phyloP scores from a whole-genome alignment of 1,284 basidiomycete genomes.

The Hortiboletus rubellus region DNA sequence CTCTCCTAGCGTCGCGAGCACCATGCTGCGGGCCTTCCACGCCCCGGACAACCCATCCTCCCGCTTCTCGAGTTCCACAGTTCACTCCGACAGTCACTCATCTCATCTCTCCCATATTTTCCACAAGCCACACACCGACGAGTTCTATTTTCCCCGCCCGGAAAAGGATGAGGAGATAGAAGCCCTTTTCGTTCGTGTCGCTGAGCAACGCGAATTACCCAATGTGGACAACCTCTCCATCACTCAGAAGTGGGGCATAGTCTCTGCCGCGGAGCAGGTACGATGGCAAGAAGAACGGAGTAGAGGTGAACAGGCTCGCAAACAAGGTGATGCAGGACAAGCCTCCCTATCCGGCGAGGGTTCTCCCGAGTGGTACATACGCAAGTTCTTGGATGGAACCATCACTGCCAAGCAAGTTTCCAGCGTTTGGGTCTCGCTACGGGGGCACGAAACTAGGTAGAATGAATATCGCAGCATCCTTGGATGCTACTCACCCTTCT shows the following conservation, averaged over 20 bases:
- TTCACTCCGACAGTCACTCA: constrained; percentile 50
- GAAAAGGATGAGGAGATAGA: constrained; percentile 74
- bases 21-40: constrained; percentile 50
- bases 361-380: constrained; percentile 86
- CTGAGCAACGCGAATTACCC: constrained; percentile 63
- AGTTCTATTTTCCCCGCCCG: constrained; percentile 75
- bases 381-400: constrained; percentile 85
- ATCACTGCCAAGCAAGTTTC: constrained; percentile 81
- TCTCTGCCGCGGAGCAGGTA: constrained; percentile 81
- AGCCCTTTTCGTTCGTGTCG: constrained; percentile 73
- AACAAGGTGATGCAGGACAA: constrained; percentile 57
- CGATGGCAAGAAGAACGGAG: constrained; percentile 74
- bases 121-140: constrained; percentile 53
- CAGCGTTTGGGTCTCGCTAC: constrained; percentile 77
- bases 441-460: constrained; percentile 79
- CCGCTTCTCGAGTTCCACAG: constrained; percentile 58
- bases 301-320: constrained; percentile 59
- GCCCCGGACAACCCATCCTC: constrained; percentile 60
- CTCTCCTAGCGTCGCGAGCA: constrained; percentile 35
- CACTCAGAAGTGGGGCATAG: constrained; percentile 93
- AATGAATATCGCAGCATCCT: background rate
- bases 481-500: constrained; percentile 11
- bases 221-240: constrained; percentile 61
- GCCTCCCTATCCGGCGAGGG: constrained; percentile 54
- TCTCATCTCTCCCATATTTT: constrained; percentile 58